Evolutionary conservation across 768 basidiomycete genomes (phyloP), one percentile per base, ranked within the genome.

Genomic region (Lactarius psammicola): DNA sequence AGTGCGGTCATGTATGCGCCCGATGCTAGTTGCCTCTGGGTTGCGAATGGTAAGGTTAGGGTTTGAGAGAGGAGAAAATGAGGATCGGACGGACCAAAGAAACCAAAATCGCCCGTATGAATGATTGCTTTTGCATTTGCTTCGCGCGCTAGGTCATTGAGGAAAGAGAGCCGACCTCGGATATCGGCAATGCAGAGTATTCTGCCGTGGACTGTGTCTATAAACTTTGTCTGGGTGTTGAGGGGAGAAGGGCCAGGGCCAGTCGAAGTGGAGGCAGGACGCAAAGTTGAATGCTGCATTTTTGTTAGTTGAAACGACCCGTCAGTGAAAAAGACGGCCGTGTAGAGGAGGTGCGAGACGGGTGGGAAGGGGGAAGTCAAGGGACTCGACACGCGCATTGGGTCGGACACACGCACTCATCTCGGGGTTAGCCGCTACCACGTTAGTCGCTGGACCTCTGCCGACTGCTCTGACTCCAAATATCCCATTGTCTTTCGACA

Each of bases 91-190:
- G 49, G 70, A 88, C 92, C 94, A 77, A 96, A 97, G 79, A 99
- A 97, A 65, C 97, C 97, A 86, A 98, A 98, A 80, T 99, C 97
- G 61, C 97, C 97, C 0, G 95, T 96, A 75, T 98, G 96, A 65
- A 99, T 92, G 75, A 98, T 88, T 18, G 95, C 96, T 64, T 88
- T 85, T 28, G 95, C 97, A 73, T 91, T 89, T 64, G 86, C 87
- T 70, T 97, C 94, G 56, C 88, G 80, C 20, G 95, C 95, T 61
- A 97, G 85, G 76, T 92, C 86, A 76, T 98, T 98, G 74, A 99
- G 84, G 56, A 85, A 86, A 51, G 91, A 92, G 54, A 94, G 84
- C 67, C 89, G 87, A 70, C 94, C 95, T 67, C 91, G 87, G 70
- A 93, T 89, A 78, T 99, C 97, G 46, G 97, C 95, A 68, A 98